Percentiles rank a stretch among this genome's conserved stretches.
Evolutionary conservation across 345 rosid genomes (phyloP).

Genomic region (Rhodamnia rubescens): DNA sequence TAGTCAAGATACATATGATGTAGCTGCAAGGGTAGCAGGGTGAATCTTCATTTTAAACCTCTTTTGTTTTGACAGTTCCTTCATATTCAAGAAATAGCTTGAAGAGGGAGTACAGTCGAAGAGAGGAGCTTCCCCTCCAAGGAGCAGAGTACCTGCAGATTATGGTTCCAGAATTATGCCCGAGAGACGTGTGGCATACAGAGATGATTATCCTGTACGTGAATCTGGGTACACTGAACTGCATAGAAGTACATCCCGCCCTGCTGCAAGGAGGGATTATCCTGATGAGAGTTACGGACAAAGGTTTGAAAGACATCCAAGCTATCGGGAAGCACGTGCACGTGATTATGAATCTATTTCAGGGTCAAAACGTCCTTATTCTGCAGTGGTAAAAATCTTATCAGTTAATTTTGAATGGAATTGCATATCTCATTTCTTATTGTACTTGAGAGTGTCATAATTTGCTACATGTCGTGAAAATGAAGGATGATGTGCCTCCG

Average conservation of each 20-base stretch:
- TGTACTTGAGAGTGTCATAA: not conserved
- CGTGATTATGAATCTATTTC: slow-evolving; percentile 83
- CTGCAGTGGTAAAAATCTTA: slow-evolving; percentile 44
- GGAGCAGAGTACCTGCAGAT: slow-evolving; percentile 66
- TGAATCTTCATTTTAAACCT: not conserved
- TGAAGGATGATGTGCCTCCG: slow-evolving; percentile 79
- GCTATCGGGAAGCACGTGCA: slow-evolving; percentile 63
- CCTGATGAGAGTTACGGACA: slow-evolving; percentile 67
- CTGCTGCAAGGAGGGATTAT: slow-evolving; percentile 68
- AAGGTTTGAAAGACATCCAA: slow-evolving; percentile 74
- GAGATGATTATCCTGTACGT: slow-evolving; percentile 74
- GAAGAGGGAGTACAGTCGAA: slow-evolving; percentile 74
- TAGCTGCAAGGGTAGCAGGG: not conserved
- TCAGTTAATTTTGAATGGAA: not conserved
- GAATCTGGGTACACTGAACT: slow-evolving; percentile 62
- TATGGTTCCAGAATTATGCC: slow-evolving; percentile 64
- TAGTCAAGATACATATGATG: not conserved
- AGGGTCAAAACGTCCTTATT: slow-evolving; percentile 85
- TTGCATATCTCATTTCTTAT: not conserved
- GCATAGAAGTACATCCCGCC: slow-evolving; percentile 56
- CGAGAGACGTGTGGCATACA: slow-evolving; percentile 64
- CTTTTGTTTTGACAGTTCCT: slow-evolving; percentile 34
- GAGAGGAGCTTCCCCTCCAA: slow-evolving; percentile 77
- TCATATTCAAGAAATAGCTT: slow-evolving; percentile 63
- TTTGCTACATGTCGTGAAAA: not conserved